Conservation (phyloP, 1,284 basidiomycete species). For the Irpex sp. region DNA sequence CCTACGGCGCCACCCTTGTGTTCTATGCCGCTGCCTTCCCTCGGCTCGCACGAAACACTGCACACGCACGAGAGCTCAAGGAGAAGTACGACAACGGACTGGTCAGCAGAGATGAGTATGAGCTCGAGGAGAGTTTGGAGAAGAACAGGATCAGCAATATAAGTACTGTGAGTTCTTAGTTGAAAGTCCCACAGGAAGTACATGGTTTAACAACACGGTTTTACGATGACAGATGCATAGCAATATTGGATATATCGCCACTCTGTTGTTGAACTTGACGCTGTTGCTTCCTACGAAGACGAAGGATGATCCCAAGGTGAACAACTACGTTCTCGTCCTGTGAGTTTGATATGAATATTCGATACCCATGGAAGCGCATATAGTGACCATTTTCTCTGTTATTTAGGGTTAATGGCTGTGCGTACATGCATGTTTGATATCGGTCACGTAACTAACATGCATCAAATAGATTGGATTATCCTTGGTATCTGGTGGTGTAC, state of each 20-base stretch:
- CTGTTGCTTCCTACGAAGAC: constrained; percentile 66
- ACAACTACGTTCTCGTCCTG: constrained; percentile 66
- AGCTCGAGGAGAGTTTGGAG: constrained; percentile 71
- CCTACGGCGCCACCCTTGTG: constrained; percentile 70
- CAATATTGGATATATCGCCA: constrained; percentile 69
- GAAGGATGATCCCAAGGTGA: constrained; percentile 57
- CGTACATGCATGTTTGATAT: background rate
- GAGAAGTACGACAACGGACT: constrained; percentile 56
- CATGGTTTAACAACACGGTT: background rate
- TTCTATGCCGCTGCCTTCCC: constrained; percentile 85
- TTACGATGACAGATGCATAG: constrained; percentile 51
- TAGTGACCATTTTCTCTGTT: too few relatives aligned
- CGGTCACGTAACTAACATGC: background rate
- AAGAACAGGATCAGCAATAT: constrained; percentile 86
- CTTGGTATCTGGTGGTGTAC: constrained; percentile 79
- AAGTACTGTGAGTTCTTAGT: constrained; percentile 51
- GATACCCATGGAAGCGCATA: too few relatives aligned
- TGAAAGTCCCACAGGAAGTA: background rate
- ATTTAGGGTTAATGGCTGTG: background rate
- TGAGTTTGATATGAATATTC: constrained; percentile 27
- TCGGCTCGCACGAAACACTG: constrained; percentile 74
- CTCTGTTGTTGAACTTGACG: constrained; percentile 63
- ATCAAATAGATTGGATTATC: constrained; percentile 50
- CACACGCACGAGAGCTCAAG: constrained; percentile 54
- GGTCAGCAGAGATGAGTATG: constrained; percentile 58